These are phyloP conservation scores for Ustilago crameri DNA, from an alignment of 1,284 basidiomycete genomes.

Conservation along the genomic window DNA sequence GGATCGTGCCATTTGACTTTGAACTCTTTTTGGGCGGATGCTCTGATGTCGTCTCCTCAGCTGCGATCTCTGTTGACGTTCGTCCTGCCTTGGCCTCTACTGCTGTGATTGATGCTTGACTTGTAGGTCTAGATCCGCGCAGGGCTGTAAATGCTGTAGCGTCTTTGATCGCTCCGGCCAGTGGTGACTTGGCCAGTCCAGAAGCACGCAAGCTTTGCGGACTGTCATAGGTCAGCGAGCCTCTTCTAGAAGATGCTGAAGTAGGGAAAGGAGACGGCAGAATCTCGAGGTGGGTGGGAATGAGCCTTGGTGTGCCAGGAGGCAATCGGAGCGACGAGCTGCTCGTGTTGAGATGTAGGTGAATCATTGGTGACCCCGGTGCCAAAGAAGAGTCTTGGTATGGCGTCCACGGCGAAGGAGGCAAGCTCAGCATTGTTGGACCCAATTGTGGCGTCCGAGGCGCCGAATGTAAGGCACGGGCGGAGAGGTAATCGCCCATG, in stretches of 20 bases:
- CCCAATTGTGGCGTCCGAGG: constrained; percentile 50
- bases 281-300: constrained; percentile 52
- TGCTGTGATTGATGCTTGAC: neutral
- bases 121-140: constrained; percentile 6
- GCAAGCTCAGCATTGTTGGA: constrained; percentile 54
- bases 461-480: constrained; percentile 26
- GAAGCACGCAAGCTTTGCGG: constrained; percentile 25
- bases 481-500: constrained; percentile 38
- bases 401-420: constrained; percentile 60
- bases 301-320: constrained; percentile 55
- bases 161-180: constrained; percentile 19
- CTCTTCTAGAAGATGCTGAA: constrained; percentile 26
- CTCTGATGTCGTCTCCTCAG: neutral
- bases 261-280: constrained; percentile 57
- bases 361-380: constrained; percentile 26
- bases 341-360: constrained; percentile 47
- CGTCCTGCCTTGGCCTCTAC: neutral
- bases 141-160: constrained; percentile 23
- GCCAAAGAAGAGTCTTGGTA: constrained; percentile 19
- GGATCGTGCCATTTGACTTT: constrained; percentile 6
- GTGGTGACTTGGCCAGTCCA: constrained; percentile 17
- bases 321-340: constrained; percentile 31
- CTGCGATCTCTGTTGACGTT: neutral
- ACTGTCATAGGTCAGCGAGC: constrained; percentile 40
- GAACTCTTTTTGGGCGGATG: neutral